Conservation (phyloP, 345 rosid genomes). For the Arabis hirsuta region DNA sequence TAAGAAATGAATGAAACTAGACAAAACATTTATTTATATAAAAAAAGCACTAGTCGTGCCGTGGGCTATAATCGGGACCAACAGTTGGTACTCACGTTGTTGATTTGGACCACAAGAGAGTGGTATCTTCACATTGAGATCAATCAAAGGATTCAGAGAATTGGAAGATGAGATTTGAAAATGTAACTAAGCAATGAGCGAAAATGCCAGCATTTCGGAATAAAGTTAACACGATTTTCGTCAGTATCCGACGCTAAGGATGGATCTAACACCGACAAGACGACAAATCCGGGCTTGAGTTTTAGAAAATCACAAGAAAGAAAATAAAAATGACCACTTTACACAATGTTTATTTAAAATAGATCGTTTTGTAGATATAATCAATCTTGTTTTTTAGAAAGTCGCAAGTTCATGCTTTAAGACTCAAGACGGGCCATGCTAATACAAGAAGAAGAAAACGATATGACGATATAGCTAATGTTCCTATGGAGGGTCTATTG, state of each 20-base stretch:
- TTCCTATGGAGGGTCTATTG: too few relatives aligned
- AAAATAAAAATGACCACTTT: too few relatives aligned
- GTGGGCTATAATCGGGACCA: constrained; percentile 21
- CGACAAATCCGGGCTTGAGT: too few relatives aligned
- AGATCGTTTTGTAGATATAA: too few relatives aligned
- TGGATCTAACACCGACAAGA: too few relatives aligned
- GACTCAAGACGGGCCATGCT: too few relatives aligned
- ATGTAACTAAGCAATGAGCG: neutral
- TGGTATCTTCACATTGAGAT: neutral
- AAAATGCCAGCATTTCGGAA: neutral
- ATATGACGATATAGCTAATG: too few relatives aligned
- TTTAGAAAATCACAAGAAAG: too few relatives aligned
- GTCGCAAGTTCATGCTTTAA: too few relatives aligned
- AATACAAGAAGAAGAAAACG: too few relatives aligned
- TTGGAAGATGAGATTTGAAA: constrained; percentile 17
- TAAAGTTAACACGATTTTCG: neutral
- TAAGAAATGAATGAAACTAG: neutral
- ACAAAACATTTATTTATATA: neutral
- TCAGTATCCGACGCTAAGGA: neutral
- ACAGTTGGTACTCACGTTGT: constrained; percentile 12
- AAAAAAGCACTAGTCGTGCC: neutral
- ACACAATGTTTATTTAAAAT: too few relatives aligned
- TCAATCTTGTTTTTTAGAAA: too few relatives aligned
- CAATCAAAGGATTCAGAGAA: neutral
- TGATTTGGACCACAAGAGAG: constrained; percentile 19